Evolutionary conservation across 257 asterid genomes (phyloP), one percentile per base, ranked within the genome.

Genomic region (Lavandula angustifolia): DNA sequence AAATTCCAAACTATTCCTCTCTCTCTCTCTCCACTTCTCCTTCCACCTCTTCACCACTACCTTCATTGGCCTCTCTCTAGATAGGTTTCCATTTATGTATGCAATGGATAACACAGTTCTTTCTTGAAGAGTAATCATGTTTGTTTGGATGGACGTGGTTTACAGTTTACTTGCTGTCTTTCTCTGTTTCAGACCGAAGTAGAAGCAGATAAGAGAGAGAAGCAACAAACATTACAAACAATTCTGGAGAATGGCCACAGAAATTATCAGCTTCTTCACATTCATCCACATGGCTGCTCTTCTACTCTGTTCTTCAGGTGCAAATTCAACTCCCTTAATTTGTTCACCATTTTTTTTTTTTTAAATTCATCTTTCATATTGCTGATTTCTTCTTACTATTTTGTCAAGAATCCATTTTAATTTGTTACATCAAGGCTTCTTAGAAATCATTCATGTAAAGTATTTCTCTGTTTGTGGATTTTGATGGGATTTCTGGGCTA

Each of bases 231-330:
- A 55, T 18, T 55, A 56, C 71, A 55, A 32, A 57, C 59, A 52
- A 4, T 58, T 67, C 38, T 52, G 56, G 67, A 74, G 68, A 69
- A 84, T 84, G 94, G 76, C 51, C 32, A 72, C 49, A 29, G 72
- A 62, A 79, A 66, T 50, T 37, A 49, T 73, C 60, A 53, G 42
- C 58, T 74, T 60, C 70, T 62, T 71, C 52, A 47, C 75, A 50
- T 67, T 75, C 73, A 59, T 85, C 64, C 83, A 73, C 64, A 52
- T 87, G 54, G 60, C 64, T 53, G 62, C 73, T 79, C 74, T 81
- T 63, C 53, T 81, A 11, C 76, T 81, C 56, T 79, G 49, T 66
- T 76, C 27, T 22, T 22, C 97, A 81, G 97, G 96, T 90, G 35
- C 67, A 1, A 9, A 0, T 1, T 17, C 33, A 13, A 18, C 9